Evolutionary conservation across 1,284 basidiomycete genomes (phyloP).

Genomic region (Gomphus bonarii): DNA sequence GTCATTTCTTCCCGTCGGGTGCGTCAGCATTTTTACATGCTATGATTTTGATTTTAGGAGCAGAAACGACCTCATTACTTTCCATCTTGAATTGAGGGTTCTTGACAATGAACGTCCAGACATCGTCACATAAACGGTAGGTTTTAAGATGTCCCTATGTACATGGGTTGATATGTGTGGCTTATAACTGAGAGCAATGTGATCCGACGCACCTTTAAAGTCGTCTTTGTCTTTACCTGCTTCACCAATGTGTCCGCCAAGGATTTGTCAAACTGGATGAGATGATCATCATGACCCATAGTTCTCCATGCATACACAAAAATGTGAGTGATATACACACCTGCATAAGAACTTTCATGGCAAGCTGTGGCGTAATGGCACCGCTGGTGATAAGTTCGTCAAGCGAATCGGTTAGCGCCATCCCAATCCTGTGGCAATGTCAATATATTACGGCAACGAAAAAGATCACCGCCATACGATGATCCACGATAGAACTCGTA

Average conservation of each 20-base stretch:
- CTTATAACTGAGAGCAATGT: constrained; percentile 6
- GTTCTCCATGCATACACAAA: background rate
- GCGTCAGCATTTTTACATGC: constrained; percentile 91
- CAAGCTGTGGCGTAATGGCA: constrained; percentile 93
- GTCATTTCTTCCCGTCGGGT: constrained; percentile 62
- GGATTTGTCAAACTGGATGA: constrained; percentile 82
- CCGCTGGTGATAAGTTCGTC: constrained; percentile 98
- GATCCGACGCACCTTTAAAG: constrained; percentile 57
- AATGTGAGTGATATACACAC: constrained; percentile 32
- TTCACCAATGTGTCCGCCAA: constrained; percentile 85
- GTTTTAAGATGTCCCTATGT: constrained; percentile 81
- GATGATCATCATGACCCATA: background rate
- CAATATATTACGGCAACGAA: constrained; percentile 2
- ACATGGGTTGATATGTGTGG: background rate
- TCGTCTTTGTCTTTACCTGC: constrained; percentile 87
- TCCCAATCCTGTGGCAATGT: constrained; percentile 66
- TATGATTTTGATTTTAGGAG: constrained; percentile 85
- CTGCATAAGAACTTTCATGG: constrained; percentile 95
- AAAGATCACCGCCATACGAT: constrained; percentile 46
- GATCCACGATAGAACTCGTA: constrained; percentile 88
- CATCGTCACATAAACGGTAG: constrained; percentile 92
- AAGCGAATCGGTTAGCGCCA: constrained; percentile 96
- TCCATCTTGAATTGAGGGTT: constrained; percentile 93
- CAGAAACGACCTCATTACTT: constrained; percentile 69
- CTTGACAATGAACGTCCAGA: constrained; percentile 95